Evolutionary conservation across 2,329 filamentous ascomycete genomes (phyloP), one percentile per base, ranked within the genome.

Genomic region (Penicillium glabrum): DNA sequence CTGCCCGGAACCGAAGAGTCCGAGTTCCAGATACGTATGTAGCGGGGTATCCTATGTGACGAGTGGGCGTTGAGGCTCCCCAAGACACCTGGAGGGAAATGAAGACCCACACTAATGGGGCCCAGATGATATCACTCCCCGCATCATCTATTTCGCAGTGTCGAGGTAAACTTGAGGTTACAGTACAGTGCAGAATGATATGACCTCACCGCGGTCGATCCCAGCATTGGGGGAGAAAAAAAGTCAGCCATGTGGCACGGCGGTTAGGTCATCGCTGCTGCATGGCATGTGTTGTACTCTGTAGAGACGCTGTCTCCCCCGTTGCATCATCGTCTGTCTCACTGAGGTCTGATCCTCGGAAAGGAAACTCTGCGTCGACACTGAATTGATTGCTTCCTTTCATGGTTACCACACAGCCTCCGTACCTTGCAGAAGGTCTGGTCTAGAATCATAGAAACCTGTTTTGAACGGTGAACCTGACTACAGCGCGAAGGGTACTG

Each of bases 51-150:
- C 16, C 14, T 19, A 23, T 13, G 10, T 8, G 33, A 27, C 14
- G 19, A 9, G 16, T 26, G 47, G 27, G 23, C 2, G n/a, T 41
- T 39, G 21, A 16, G 47, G 23, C 13, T 24, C 16, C 24, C 35
- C 19, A 10, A 13, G 24, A 13, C 37, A 23, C 33, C 31, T 27
- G 48, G 35, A 21, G 48, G 48, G 44, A 44, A 51, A 45, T 45
- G 39, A 51, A 39, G 49, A 45, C 14, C 26, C 27, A n/a, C 50
- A 31, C 43, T 29, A 45, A 27, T 14, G n/a, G 29, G 29, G 9
- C 26, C 41, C n/a, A 27, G 11, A 46, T 53, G 50, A 53, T 39
- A 53, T 46, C 50, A 46, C 41, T 26, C 31, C 37, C 46, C 19
- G 23, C 33, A 21, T 16, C 11, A 7, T 11, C n/a, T 6, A 37